Conservation (phyloP, 306 rosid species). For the Rubus parviflorus region DNA sequence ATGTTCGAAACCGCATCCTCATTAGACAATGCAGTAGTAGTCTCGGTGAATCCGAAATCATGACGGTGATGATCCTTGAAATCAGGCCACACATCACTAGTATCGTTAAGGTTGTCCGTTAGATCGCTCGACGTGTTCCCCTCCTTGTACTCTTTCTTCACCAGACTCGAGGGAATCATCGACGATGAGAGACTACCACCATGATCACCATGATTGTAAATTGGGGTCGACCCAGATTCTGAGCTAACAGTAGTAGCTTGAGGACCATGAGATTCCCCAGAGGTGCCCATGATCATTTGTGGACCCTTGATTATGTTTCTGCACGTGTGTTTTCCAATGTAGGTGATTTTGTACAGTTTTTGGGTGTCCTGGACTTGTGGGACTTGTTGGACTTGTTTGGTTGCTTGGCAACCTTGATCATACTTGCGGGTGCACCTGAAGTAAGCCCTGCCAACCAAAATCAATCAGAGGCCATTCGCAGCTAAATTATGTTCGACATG, state of each 20-base stretch:
- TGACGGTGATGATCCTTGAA: constrained; percentile 32
- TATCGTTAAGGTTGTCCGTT: constrained; percentile 29
- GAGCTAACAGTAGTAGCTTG: constrained; percentile 16
- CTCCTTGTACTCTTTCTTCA: constrained; percentile 33
- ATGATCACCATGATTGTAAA: not conserved
- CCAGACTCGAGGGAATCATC: not conserved
- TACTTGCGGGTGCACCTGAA: constrained; percentile 65
- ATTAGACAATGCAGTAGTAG: constrained; percentile 9
- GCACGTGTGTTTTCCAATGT: constrained; percentile 81
- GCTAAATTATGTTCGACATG: no score
- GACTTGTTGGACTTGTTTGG: constrained; percentile 71
- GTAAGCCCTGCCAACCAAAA: constrained; percentile 59
- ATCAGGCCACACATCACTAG: constrained; percentile 46
- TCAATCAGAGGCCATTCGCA: no score
- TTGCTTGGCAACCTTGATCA: constrained; percentile 67
- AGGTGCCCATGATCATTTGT: constrained; percentile 35
- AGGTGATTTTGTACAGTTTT: constrained; percentile 45
- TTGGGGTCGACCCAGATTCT: not conserved
- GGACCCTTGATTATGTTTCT: constrained; percentile 35
- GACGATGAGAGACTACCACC: not conserved
- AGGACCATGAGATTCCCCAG: constrained; percentile 29
- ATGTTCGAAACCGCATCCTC: constrained; percentile 28
- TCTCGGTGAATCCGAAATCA: constrained; percentile 34
- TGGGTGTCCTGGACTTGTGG: constrained; percentile 52
- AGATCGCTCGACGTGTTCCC: constrained; percentile 33